A percentile compares a stretch with the other conserved stretches of the same genome.
phyloP scores from a whole-genome alignment of 805 yeast genomes.

The Candida berthetii region DNA sequence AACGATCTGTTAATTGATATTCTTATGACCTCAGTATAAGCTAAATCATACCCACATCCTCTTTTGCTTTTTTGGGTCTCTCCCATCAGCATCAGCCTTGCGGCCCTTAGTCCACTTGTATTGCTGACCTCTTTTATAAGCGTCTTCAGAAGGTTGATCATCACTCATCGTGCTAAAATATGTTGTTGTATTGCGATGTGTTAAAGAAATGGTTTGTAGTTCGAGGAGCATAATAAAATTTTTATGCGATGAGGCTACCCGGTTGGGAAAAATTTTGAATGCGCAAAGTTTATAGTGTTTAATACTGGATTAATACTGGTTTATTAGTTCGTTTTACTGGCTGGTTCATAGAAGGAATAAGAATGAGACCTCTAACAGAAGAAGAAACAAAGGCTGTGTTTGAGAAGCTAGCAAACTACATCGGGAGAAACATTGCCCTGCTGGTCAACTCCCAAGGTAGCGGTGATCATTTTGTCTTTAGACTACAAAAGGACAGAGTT shows the following conservation, averaged over 20 bases:
- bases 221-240: background rate
- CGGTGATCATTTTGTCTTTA: conserved; percentile 80
- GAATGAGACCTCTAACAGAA: conserved; percentile 92
- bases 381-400: conserved; percentile 95
- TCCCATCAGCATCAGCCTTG: conserved; percentile 16
- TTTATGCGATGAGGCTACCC: conserved; percentile 3
- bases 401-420: conserved; percentile 92
- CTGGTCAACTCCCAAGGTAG: conserved; percentile 69
- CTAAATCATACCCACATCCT: conserved; percentile 20
- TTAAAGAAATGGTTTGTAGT: background rate
- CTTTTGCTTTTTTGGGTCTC: conserved; percentile 12
- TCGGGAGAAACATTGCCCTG: conserved; percentile 91
- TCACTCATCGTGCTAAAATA: conserved; percentile 11
- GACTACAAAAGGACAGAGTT: conserved; percentile 94
- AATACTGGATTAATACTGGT: background rate
- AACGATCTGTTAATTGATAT: background rate
- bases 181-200: background rate
- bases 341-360: background rate
- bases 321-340: too few species aligned
- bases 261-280: background rate
- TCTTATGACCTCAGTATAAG: background rate
- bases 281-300: background rate
- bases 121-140: conserved; percentile 35
- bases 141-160: conserved; percentile 28
- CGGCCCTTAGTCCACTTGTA: conserved; percentile 24